phyloP scores from a whole-genome alignment of 257 asterid species.

The Leptodermis oblonga region DNA sequence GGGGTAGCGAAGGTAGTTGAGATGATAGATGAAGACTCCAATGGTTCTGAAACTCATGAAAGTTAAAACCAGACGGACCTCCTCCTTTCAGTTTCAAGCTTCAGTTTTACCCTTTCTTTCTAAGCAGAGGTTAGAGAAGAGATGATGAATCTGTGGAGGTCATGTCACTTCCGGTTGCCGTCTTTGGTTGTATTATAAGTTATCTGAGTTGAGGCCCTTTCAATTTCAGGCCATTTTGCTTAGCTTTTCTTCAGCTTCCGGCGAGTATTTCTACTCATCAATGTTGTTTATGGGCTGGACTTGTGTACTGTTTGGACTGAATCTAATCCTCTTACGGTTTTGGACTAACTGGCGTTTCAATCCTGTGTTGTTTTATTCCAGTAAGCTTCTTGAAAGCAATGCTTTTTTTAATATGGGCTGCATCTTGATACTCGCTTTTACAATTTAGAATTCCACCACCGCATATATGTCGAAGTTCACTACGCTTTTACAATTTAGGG shows the following conservation, averaged over 20 bases:
- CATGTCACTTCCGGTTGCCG: not conserved
- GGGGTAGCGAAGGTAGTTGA: slow-evolving; percentile 87
- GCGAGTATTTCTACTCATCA: not conserved
- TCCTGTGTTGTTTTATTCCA: too few species aligned
- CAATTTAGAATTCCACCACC: too few species aligned
- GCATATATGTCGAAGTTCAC: too few species aligned
- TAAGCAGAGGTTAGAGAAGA: not conserved
- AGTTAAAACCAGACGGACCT: not conserved
- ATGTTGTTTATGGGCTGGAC: not conserved
- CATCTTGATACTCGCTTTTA: too few species aligned
- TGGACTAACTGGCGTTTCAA: too few species aligned
- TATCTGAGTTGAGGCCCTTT: not conserved
- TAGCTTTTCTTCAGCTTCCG: not conserved
- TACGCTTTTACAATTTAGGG: too few species aligned
- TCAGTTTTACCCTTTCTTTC: slow-evolving; percentile 18
- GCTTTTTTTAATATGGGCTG: too few species aligned
- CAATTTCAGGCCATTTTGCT: not conserved
- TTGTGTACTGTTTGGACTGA: too few species aligned
- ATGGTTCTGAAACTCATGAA: slow-evolving; percentile 40
- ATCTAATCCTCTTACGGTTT: too few species aligned
- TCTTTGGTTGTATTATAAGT: slow-evolving; percentile 1
- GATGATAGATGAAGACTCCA: slow-evolving; percentile 64
- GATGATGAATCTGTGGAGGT: not conserved
- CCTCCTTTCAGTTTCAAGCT: not conserved
- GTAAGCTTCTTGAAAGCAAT: too few species aligned